Base-by-base conservation (phyloP, 2,329 filamentous ascomycete genomes). In the Stagonosporopsis rhizophila region DNA sequence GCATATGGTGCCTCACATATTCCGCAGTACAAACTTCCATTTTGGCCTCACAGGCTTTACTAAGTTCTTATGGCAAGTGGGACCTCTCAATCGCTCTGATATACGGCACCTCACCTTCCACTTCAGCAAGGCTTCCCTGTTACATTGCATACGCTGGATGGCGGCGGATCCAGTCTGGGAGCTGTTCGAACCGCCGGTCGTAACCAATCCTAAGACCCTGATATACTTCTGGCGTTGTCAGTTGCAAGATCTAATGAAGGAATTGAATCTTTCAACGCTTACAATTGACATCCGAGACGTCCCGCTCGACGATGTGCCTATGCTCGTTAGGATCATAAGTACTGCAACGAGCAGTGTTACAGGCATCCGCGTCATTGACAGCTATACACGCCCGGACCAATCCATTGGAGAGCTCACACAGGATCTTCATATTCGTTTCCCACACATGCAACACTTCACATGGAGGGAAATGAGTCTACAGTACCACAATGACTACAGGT, bases 141-240 rank as follows among this genome's bases (percentile, higher is more conserved):
- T 73, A 9, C 71, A 73, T 30, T 71, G 66, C 32, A 58, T 71
- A 7, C 66, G 72, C 12, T 74, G 72, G 72, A 50, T 73, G 2
- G 64, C 68, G 3, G 67, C 71, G 4, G 70, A 72, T 25, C 52
- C 56, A 1, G 23, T 74, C 6, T 73, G 70, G 37, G 52, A 60
- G 5, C 58, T 73, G 1, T 63, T 74, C 45, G 62, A 69, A 25
- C 67, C 69, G 0, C 66, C 67, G 5, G 61, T 67, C 15, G 47
- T 32, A 23, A 64, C 63, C 2, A 60, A 52, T 1, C 67, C 68
- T 3, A 48, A 39, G 1, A 64, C 57, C 1, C 34, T 73, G 22
- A 66, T 66, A 17, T 66, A 67, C 30, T 66, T 73, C 27, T 74
- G 71, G 71, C 66, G 71, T 25, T 71, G 68, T 25, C 70, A 74